Percentiles rank a stretch among this genome's conserved stretches.
Evolutionary conservation across 306 rosid species (phyloP).

Genomic region (Macrotyloma uniflorum): DNA sequence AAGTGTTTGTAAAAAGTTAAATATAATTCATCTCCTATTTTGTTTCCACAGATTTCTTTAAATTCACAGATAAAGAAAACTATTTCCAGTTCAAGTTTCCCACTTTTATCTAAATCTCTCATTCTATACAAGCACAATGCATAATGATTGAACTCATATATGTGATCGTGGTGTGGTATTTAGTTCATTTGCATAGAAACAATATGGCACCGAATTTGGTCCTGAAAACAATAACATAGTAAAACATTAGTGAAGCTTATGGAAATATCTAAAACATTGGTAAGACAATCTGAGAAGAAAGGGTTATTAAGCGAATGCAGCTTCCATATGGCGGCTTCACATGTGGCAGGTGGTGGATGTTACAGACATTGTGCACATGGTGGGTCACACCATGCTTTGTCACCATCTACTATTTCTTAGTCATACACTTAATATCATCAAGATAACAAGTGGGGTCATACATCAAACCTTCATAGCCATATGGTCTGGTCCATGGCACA

Average conservation of each 20-base stretch:
- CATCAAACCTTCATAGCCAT: conserved; percentile 31
- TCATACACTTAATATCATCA: conserved; percentile 14
- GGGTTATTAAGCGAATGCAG: conserved; percentile 15
- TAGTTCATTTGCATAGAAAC: not conserved
- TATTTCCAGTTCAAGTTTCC: too few relatives aligned
- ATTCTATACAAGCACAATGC: not conserved
- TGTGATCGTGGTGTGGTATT: not conserved
- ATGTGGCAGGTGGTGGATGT: conserved; percentile 46
- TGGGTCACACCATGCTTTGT: conserved; percentile 42
- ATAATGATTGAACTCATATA: not conserved
- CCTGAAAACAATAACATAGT: not conserved
- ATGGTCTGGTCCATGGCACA: conserved; percentile 30
- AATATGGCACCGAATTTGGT: not conserved
- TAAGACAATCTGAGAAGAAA: conserved; percentile 17
- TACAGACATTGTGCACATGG: conserved; percentile 47
- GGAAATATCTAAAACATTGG: conserved; percentile 16
- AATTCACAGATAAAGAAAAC: too few relatives aligned
- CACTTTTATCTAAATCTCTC: not conserved
- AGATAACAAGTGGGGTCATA: conserved; percentile 34
- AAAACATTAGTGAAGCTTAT: not conserved
- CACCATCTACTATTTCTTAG: conserved; percentile 32
- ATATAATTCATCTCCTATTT: too few relatives aligned
- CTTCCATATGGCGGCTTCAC: conserved; percentile 41
- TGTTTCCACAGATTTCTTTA: too few relatives aligned
- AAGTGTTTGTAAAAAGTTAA: too few relatives aligned